These are phyloP conservation scores for Salix viminalis DNA, from an alignment of 345 rosid species.

Conservation along the genomic window DNA sequence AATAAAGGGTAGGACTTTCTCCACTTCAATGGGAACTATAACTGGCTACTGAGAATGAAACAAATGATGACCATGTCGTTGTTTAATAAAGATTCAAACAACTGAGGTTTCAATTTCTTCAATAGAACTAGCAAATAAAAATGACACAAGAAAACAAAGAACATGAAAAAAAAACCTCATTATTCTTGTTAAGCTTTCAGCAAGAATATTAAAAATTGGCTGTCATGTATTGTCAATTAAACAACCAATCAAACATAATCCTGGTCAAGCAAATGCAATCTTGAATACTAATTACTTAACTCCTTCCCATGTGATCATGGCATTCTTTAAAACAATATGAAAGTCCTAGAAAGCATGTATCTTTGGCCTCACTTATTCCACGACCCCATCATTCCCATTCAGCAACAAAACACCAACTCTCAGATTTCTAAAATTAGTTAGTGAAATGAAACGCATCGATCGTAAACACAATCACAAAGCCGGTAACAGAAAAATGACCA, in stretches of 20 bases:
- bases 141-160: too few relatives aligned
- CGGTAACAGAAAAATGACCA: background rate
- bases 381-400: background rate
- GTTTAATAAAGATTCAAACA: background rate
- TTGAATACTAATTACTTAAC: background rate
- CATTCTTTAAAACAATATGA: background rate
- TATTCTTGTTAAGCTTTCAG: background rate
- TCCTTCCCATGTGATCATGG: background rate
- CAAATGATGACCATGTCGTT: background rate
- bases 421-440: background rate
- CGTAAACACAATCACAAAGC: too few relatives aligned
- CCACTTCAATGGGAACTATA: background rate
- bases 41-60: background rate
- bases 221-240: background rate
- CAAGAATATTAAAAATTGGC: background rate
- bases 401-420: background rate
- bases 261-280: background rate
- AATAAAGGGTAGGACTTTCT: background rate
- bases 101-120: background rate
- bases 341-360: too few relatives aligned
- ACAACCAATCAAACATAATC: background rate
- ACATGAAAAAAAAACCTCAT: background rate
- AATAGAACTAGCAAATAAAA: background rate
- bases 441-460: background rate
- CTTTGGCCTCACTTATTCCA: background rate